A percentile compares a stretch with the other conserved stretches of the same genome.
These are phyloP conservation scores for Royoungia palumana DNA, from an alignment of 768 basidiomycete genomes.

Conservation along the genomic window DNA sequence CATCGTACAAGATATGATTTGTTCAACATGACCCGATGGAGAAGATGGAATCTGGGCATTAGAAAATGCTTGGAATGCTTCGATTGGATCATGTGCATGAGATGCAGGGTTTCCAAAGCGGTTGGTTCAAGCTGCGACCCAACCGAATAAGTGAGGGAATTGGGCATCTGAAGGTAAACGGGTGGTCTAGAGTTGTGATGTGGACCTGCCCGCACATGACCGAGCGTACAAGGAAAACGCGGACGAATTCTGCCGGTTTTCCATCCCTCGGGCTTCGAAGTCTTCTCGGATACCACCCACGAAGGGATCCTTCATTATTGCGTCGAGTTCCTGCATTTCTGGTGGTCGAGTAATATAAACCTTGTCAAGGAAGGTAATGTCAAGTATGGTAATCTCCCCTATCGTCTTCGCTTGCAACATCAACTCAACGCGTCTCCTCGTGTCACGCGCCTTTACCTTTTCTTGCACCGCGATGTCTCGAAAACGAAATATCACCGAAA, in stretches of 20 bases:
- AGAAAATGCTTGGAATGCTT: conserved; percentile 75
- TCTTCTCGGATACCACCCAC: no score
- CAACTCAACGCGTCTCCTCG: background rate
- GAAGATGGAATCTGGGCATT: conserved; percentile 83
- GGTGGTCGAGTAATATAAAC: no score
- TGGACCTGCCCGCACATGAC: no score
- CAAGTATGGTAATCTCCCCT: conserved; percentile 3
- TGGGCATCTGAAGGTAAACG: conserved; percentile 35
- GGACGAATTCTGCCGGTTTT: no score
- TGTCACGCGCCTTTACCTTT: background rate
- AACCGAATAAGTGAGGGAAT: conserved; percentile 58
- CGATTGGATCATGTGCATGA: conserved; percentile 62
- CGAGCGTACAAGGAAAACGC: no score
- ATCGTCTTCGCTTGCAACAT: background rate
- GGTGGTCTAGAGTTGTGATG: no score
- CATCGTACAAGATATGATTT: conserved; percentile 69
- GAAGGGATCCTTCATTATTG: no score
- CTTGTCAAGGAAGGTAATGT: no score
- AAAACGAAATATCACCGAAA: conserved; percentile 29
- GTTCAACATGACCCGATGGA: conserved; percentile 75
- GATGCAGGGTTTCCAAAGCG: conserved; percentile 63
- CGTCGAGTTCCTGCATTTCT: no score
- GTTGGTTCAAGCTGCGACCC: conserved; percentile 68
- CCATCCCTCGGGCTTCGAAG: no score
- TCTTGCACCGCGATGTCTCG: conserved; percentile 24